Evolutionary conservation across 148 eudicot species (phyloP), one percentile per base, ranked within the genome.

Genomic region (Linanthus parryae): DNA sequence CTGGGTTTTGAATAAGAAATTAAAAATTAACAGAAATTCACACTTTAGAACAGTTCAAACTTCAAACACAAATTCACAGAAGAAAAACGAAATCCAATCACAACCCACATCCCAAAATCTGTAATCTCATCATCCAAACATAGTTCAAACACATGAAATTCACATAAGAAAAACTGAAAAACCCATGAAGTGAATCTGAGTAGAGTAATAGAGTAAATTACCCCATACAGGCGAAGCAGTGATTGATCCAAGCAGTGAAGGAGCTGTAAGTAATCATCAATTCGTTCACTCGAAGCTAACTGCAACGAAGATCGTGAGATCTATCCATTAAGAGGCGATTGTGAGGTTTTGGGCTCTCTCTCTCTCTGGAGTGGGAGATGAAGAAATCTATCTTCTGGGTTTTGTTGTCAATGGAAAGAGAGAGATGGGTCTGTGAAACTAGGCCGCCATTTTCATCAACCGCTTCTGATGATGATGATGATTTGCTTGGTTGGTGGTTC

Each of bases 221-320:
- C 94, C 96, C 83, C 54, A 85, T 78, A 51, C 91, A 90, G 66
- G 79, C 76, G 45, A 90, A 75, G 56, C 83, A 68, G 49, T 69
- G 68, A 64, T 67, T 73, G 81, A 85, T 65, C 97, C 97, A 85
- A 66, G 68, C 56, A 68, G 80, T 55, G 54, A 90, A 79, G 9
- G 88, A 78, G 64, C 66, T 62, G 71, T 66, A 72, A n/a, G 71
- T 56, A 42, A 86, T 79, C 85, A 74, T 87, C 50, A 63, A 45
- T 5, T 48, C 38, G 16, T 0, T 8, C 21, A 6, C 22, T 20
- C 34, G 3, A 43, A 18, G 26, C 2, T 11, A 26, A 55, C 10
- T 0, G 6, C 39, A 52, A 15, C 19, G 38, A 28, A 48, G 54
- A 66, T 56, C 50, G 19, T 4, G 44, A 22, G 52, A 52, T 29